Conservation (phyloP, 352 stramenopile species). For the Pelagophyceae sp. region DNA sequence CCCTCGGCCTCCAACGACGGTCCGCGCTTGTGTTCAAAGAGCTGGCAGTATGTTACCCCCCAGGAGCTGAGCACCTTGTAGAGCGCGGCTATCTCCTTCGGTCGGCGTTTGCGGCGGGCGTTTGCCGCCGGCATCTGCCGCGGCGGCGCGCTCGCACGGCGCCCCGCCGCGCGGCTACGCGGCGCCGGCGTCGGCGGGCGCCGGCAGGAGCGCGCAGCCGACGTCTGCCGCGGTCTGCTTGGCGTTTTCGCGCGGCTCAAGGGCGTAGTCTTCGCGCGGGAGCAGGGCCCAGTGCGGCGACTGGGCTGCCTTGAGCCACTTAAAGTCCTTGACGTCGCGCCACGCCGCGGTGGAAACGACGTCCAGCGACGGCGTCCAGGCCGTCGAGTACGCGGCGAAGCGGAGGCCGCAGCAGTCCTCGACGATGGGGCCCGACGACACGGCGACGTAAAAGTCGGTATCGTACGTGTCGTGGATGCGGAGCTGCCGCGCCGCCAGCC, state of each 20-base stretch:
- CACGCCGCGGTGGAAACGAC: background rate
- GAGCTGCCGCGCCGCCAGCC: background rate
- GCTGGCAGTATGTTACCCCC: no score
- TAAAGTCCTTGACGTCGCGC: slow-evolving; percentile 3
- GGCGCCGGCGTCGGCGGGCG: no score
- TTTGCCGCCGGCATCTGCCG: no score
- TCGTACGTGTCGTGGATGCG: background rate
- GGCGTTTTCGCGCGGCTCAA: background rate
- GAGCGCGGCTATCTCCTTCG: no score
- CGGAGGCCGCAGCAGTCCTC: background rate
- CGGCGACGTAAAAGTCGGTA: background rate
- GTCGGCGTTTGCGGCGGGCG: no score
- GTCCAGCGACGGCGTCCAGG: background rate
- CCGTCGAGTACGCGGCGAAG: background rate
- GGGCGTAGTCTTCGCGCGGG: background rate
- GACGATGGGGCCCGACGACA: background rate
- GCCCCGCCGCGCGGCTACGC: no score
- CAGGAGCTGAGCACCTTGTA: no score
- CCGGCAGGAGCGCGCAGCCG: no score
- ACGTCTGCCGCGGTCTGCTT: no score
- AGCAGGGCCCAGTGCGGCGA: slow-evolving; percentile 2
- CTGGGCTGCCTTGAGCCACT: background rate
- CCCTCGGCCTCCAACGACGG: no score
- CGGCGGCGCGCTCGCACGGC: no score
- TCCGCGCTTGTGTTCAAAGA: no score